Conservation (phyloP, 257 asterid genomes). For the Linderniella brevidens region DNA sequence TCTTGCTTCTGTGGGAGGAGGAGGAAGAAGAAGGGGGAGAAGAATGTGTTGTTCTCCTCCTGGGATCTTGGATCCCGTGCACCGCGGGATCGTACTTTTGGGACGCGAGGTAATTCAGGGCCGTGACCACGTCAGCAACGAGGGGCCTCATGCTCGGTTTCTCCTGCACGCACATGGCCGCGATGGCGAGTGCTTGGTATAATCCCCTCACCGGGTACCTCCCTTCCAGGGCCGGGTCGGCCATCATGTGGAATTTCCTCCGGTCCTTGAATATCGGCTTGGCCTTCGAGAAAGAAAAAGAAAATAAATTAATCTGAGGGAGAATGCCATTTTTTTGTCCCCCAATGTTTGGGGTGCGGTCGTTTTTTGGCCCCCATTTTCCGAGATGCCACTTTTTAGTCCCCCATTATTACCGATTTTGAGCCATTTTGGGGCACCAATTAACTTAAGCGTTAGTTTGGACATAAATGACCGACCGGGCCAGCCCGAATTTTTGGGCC, state of each 20-base stretch:
- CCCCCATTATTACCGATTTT: too few relatives aligned
- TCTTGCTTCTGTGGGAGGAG: slow-evolving; percentile 3
- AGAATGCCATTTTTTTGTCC: too few relatives aligned
- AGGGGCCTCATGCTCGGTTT: slow-evolving; percentile 36
- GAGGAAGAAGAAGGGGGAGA: neutral
- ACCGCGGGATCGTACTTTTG: slow-evolving; percentile 26
- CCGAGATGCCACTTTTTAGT: too few relatives aligned
- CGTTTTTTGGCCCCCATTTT: too few relatives aligned
- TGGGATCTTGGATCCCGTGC: slow-evolving; percentile 4
- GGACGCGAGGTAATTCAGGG: slow-evolving; percentile 41
- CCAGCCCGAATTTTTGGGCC: too few relatives aligned
- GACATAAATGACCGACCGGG: too few relatives aligned
- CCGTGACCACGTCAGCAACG: slow-evolving; percentile 35
- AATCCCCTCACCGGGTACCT: slow-evolving; percentile 37
- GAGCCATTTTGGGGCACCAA: too few relatives aligned
- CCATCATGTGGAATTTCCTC: slow-evolving; percentile 42
- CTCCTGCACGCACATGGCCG: slow-evolving; percentile 58
- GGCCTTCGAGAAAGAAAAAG: slow-evolving; percentile 18
- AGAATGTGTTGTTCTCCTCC: too few relatives aligned
- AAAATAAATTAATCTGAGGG: neutral
- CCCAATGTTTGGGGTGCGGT: too few relatives aligned
- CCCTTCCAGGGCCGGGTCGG: slow-evolving; percentile 46
- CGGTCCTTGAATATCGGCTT: slow-evolving; percentile 52
- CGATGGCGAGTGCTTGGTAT: slow-evolving; percentile 54
- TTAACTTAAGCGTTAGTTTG: too few relatives aligned